These are phyloP conservation scores for Lycium barbarum DNA, from an alignment of 257 asterid genomes.

Conservation along the genomic window DNA sequence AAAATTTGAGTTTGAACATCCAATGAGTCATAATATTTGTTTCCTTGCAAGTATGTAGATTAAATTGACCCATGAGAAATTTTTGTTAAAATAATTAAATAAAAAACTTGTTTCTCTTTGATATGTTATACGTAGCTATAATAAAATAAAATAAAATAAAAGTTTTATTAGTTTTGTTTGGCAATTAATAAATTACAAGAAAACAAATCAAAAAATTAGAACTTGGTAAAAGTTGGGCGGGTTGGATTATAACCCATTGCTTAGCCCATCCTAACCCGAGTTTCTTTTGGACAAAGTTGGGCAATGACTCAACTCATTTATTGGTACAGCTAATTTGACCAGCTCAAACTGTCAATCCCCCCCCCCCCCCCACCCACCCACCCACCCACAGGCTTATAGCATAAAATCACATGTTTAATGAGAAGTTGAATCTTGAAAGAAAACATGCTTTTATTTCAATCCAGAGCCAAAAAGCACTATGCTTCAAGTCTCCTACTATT, in stretches of 20 bases:
- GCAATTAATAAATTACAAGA: too few relatives aligned
- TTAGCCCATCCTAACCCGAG: background rate
- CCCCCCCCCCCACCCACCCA: too few relatives aligned
- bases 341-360: background rate
- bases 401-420: slow-evolving; percentile 25
- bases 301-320: background rate
- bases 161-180: too few relatives aligned
- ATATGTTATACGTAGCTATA: too few relatives aligned
- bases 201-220: too few relatives aligned
- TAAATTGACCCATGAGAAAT: too few relatives aligned
- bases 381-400: background rate
- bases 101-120: too few relatives aligned
- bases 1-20: background rate
- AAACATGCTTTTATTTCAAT: slow-evolving; percentile 54
- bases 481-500: slow-evolving; percentile 56
- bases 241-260: background rate
- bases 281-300: background rate
- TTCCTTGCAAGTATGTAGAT: too few relatives aligned
- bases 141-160: too few relatives aligned
- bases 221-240: background rate
- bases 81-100: too few relatives aligned
- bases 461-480: slow-evolving; percentile 47
- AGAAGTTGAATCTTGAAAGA: slow-evolving; percentile 30
- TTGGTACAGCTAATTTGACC: background rate
- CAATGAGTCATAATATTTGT: background rate